Evolutionary conservation across 805 yeast genomes (phyloP), one percentile per base, ranked within the genome.

Genomic region (Alloascoidea africana): DNA sequence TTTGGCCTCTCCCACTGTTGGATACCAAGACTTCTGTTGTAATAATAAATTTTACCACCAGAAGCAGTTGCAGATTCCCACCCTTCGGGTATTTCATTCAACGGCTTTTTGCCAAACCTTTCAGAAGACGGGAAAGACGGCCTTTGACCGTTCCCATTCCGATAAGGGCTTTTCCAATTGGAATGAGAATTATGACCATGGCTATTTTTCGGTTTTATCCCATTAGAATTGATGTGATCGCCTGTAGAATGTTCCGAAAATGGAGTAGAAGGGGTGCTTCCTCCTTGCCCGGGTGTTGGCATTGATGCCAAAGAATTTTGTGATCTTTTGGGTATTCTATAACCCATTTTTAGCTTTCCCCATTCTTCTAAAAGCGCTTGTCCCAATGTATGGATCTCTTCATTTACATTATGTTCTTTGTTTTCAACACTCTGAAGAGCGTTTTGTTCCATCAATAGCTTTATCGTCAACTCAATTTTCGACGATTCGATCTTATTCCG

Each of bases 291-390:
- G 38, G 14, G 44, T 27, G 14, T 40, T 38, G 14, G 15, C 38
- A 27, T 34, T 35, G 33, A 35, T 44, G 36, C 34, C 42, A 19
- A n/a, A 27, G 35, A 40, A 16, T 46, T 44, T 5, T 50, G 41
- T 32, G 51, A 57, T 32, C 65, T 66, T 47, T 87, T 77, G 1
- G 93, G 87, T 37, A 89, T 87, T 34, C 91, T 69, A 51, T 78
- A 82, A n/a, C 86, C 87, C 70, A 83, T 73, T 51, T 80, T 77
- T 41, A 83, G 68, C 17, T 60, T 60, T 34, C 76, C 62, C 96
- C 96, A 89, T 39, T 65, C 76, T 1, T 65, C 60, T 17, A 83
- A 48, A 30, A 89, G 56, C 4, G 54, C 53, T 2, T 53, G 41
- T 3, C 78, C 65, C 38, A 65, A 55, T 1, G 39, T 40, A 44